These are phyloP conservation scores for Aeminium ludgeri DNA, from an alignment of 495 filamentous ascomycete genomes.

Conservation along the genomic window DNA sequence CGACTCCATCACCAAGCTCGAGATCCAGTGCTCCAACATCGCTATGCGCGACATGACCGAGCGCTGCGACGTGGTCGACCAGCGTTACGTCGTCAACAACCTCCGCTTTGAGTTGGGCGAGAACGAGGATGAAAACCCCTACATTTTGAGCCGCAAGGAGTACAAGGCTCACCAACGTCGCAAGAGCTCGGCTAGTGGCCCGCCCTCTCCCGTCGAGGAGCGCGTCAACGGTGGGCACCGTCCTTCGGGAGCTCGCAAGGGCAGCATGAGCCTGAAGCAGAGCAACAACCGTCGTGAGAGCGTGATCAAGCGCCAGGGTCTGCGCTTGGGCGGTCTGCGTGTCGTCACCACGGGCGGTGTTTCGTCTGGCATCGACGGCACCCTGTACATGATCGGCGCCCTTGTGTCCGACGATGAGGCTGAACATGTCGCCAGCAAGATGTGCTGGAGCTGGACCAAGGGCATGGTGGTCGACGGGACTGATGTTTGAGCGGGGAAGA, in stretches of 20 bases:
- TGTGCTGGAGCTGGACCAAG: conserved; percentile 60
- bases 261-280: conserved; percentile 52
- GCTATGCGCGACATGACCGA: conserved; percentile 40
- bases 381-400: conserved; percentile 59
- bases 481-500: conserved; percentile 38
- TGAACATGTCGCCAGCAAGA: conserved; percentile 45
- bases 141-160: conserved; percentile 33
- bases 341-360: conserved; percentile 64
- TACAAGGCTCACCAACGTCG: conserved; percentile 15
- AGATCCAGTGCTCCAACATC: conserved; percentile 38
- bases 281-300: conserved; percentile 48
- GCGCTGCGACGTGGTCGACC: conserved; percentile 56
- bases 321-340: conserved; percentile 51
- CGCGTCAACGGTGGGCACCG: conserved; percentile 34
- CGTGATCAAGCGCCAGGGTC: conserved; percentile 44
- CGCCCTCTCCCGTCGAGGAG: conserved; percentile 31
- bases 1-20: conserved; percentile 34
- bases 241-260: conserved; percentile 50
- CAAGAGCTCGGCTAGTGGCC: conserved; percentile 10
- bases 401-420: conserved; percentile 51
- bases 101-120: conserved; percentile 58
- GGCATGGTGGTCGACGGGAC: conserved; percentile 53
- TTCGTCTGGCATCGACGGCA: conserved; percentile 60
- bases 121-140: conserved; percentile 55
- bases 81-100: conserved; percentile 68